Evolutionary conservation across 2,329 filamentous ascomycete species (phyloP).

Genomic region (Penicillium sclerotiorum): DNA sequence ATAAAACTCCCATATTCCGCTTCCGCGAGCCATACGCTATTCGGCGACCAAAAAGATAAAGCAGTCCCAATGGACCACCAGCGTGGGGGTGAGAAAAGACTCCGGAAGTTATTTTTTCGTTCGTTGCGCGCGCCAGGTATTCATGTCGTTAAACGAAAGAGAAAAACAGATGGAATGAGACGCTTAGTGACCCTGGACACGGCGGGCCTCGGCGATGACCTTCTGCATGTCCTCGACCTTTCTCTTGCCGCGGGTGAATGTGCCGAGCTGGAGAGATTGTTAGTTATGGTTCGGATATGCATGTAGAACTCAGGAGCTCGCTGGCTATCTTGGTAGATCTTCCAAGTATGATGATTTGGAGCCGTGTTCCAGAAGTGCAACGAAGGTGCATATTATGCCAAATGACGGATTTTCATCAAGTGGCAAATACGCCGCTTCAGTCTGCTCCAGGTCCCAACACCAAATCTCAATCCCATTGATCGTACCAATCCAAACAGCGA

Average conservation of each 20-base stretch:
- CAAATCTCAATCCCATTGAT: background rate
- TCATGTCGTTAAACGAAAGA: slow-evolving; percentile 31
- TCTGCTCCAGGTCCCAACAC: background rate
- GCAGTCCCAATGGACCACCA: slow-evolving; percentile 12
- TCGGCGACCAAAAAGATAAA: slow-evolving; percentile 10
- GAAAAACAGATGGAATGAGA: slow-evolving; percentile 25
- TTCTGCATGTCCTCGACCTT: slow-evolving; percentile 99
- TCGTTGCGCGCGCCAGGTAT: slow-evolving; percentile 28
- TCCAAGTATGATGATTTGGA: background rate
- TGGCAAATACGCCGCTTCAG: slow-evolving; percentile 1
- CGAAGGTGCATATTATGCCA: background rate
- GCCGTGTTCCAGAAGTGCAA: background rate
- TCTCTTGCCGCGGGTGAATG: slow-evolving; percentile 96
- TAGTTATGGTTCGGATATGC: slow-evolving; percentile 12
- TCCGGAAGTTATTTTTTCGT: slow-evolving; percentile 22
- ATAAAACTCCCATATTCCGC: slow-evolving; percentile 27
- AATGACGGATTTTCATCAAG: background rate
- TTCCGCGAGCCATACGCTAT: slow-evolving; percentile 27
- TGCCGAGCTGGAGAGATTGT: slow-evolving; percentile 72
- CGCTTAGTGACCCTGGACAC: slow-evolving; percentile 66
- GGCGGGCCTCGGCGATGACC: slow-evolving; percentile 95
- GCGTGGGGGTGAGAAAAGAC: slow-evolving; percentile 9
- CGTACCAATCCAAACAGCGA: slow-evolving; percentile 5
- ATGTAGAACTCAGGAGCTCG: background rate
- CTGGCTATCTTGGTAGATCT: background rate